Evolutionary conservation across 2,329 filamentous ascomycete species (phyloP).

Genomic region (Mariannaea sp.): DNA sequence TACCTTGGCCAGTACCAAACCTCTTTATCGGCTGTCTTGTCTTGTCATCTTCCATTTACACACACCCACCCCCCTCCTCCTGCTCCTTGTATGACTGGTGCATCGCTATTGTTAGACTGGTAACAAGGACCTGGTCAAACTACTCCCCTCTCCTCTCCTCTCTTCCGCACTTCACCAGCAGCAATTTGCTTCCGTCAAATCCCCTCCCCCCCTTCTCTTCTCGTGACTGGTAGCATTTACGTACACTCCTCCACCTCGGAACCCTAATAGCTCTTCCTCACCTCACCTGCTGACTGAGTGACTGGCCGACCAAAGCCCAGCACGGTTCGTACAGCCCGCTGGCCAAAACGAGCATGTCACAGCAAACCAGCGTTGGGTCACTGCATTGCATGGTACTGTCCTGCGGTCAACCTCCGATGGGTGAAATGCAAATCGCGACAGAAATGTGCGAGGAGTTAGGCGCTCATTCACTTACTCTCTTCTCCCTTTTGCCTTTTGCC

Average conservation of each 20-base stretch:
- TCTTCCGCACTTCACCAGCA: too few relatives aligned
- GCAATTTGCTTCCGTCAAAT: too few relatives aligned
- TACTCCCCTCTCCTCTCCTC: too few relatives aligned
- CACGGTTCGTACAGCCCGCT: background rate
- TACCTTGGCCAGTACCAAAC: too few relatives aligned
- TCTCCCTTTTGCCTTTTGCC: background rate
- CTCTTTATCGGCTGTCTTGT: too few relatives aligned
- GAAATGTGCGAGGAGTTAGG: constrained; percentile 1
- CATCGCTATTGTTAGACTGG: too few relatives aligned
- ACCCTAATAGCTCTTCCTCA: background rate
- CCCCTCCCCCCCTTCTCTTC: too few relatives aligned
- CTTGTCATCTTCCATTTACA: too few relatives aligned
- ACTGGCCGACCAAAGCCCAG: background rate
- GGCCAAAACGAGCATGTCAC: constrained; percentile 2
- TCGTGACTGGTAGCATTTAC: background rate
- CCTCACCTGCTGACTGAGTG: background rate
- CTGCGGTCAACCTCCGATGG: constrained; percentile 11
- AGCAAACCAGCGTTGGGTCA: background rate
- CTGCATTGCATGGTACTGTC: background rate
- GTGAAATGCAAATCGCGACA: constrained; percentile 5
- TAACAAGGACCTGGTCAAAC: too few relatives aligned
- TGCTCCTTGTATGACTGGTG: too few relatives aligned
- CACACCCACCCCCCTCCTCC: too few relatives aligned
- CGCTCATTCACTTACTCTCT: constrained; percentile 4
- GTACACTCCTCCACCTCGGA: too few relatives aligned